phyloP scores from a whole-genome alignment of 306 rosid genomes.

The Quercus ilex region DNA sequence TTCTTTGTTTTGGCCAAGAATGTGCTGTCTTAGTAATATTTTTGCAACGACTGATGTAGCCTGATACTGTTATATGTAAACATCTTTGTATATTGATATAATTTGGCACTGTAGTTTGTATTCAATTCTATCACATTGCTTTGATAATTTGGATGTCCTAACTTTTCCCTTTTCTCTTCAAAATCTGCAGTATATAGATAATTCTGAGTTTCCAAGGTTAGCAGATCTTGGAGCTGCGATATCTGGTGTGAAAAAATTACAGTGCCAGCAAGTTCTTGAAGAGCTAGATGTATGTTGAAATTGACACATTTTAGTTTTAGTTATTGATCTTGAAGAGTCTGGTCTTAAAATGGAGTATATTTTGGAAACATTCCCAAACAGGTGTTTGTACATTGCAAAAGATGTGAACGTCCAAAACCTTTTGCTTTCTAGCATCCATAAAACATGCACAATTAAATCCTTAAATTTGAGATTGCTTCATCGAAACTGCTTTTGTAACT shows the following conservation, averaged over 20 bases:
- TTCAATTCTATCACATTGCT: not conserved
- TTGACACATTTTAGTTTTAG: not conserved
- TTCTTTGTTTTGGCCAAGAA: no score
- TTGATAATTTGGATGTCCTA: constrained; percentile 3
- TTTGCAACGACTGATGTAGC: not conserved
- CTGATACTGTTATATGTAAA: constrained; percentile 2
- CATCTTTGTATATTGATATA: constrained; percentile 1
- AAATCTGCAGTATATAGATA: constrained; percentile 85
- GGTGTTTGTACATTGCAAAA: not conserved
- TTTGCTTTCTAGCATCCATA: not conserved
- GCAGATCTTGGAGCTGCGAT: constrained; percentile 99
- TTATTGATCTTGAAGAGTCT: constrained; percentile 13
- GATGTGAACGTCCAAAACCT: constrained; percentile 1
- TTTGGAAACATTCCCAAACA: not conserved
- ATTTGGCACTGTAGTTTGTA: not conserved
- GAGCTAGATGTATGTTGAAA: constrained; percentile 83
- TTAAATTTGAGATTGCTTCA: constrained; percentile 3
- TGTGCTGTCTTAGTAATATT: no score
- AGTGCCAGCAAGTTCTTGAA: constrained; percentile 95
- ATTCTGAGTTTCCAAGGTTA: constrained; percentile 86
- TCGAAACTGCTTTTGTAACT: constrained; percentile 16
- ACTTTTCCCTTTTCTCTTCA: constrained; percentile 12
- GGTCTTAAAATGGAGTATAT: not conserved
- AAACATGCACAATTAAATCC: not conserved
- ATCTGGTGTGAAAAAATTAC: constrained; percentile 96